Evolutionary conservation across 495 filamentous ascomycete species (phyloP).

Genomic region (Penicillium lividum): DNA sequence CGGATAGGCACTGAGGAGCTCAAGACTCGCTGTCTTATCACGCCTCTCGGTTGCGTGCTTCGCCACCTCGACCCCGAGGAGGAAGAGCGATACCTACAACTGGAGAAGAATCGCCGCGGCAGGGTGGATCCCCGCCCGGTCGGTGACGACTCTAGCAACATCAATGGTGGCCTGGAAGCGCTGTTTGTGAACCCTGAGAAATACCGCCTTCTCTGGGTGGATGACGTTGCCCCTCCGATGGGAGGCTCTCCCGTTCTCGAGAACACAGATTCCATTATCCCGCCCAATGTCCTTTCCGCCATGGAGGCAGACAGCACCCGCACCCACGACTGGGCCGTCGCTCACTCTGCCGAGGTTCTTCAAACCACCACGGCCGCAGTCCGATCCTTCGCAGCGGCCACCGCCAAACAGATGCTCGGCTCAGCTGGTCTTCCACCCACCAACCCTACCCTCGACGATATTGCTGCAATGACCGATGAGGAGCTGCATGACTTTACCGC

Average conservation of each 20-base stretch:
- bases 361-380: slow-evolving; percentile 46
- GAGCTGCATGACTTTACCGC: slow-evolving; percentile 40
- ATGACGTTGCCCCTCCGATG: slow-evolving; percentile 31
- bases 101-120: slow-evolving; percentile 62
- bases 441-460: slow-evolving; percentile 41
- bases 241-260: slow-evolving; percentile 31
- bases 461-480: slow-evolving; percentile 44
- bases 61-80: slow-evolving; percentile 73
- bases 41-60: slow-evolving; percentile 76
- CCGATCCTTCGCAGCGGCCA: slow-evolving; percentile 44
- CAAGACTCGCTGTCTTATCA: slow-evolving; percentile 61
- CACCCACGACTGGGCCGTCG: slow-evolving; percentile 46
- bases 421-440: slow-evolving; percentile 34
- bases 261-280: slow-evolving; percentile 26
- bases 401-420: slow-evolving; percentile 46
- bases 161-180: slow-evolving; percentile 44
- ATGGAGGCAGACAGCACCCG: slow-evolving; percentile 48
- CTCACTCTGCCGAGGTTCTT: slow-evolving; percentile 45
- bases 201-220: slow-evolving; percentile 46
- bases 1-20: slow-evolving; percentile 35
- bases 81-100: slow-evolving; percentile 72
- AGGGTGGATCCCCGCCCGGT: slow-evolving; percentile 33
- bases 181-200: slow-evolving; percentile 47
- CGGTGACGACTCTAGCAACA: slow-evolving; percentile 42
- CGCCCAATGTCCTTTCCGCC: slow-evolving; percentile 45